A percentile compares a stretch with the other conserved stretches of the same genome.
Evolutionary conservation across 768 basidiomycete genomes (phyloP).

Genomic region (Boletus subparvulus): DNA sequence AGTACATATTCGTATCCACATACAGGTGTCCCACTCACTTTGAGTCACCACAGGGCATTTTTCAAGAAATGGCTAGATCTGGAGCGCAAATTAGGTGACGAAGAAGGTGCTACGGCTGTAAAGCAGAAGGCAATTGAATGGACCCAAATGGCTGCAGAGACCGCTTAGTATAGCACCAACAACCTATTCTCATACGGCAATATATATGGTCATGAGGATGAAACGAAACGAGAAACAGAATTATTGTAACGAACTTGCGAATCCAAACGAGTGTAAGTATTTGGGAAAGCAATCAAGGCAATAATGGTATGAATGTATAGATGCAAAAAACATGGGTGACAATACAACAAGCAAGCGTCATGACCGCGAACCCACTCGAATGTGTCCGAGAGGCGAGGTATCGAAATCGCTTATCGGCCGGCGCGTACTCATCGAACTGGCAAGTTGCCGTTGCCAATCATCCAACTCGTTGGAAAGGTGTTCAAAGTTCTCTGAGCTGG

Average conservation of each 20-base stretch:
- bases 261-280: conserved; percentile 59
- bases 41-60: conserved; percentile 57
- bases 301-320: conserved; percentile 39
- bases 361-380: conserved; percentile 60
- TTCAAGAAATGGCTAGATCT: conserved; percentile 98
- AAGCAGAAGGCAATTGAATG: conserved; percentile 92
- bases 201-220: conserved; percentile 37
- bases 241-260: conserved; percentile 39
- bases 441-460: conserved; percentile 83
- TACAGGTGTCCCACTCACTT: conserved; percentile 5
- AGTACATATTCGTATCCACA: conserved; percentile 53
- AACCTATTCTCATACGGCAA: conserved; percentile 29
- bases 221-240: conserved; percentile 34
- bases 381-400: conserved; percentile 49
- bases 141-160: conserved; percentile 60
- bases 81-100: conserved; percentile 85
- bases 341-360: conserved; percentile 29
- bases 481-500: conserved; percentile 85
- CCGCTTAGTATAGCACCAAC: conserved; percentile 14
- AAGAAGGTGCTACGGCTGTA: conserved; percentile 73
- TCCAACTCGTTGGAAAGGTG: conserved; percentile 79
- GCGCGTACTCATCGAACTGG: conserved; percentile 74
- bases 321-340: conserved; percentile 25
- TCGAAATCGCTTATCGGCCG: conserved; percentile 74
- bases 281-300: conserved; percentile 34